Conservation (phyloP, 345 rosid genomes). For the Abelmoschus esculentus region DNA sequence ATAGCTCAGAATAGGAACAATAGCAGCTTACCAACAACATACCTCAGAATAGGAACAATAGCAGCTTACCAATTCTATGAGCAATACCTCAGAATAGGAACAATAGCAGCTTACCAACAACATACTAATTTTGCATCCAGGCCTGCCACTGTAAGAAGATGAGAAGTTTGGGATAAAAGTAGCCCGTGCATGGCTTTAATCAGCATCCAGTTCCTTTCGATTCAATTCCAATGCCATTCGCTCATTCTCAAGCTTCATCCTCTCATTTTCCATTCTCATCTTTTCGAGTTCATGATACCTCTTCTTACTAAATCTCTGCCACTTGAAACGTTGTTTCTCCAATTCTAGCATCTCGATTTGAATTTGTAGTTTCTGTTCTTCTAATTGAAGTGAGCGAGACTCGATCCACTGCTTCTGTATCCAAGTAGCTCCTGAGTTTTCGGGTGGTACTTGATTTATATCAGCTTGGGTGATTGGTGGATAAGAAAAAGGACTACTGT, state of each 20-base stretch:
- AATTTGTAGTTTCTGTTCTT: conserved; percentile 76
- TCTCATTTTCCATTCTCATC: conserved; percentile 74
- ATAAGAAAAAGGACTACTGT: conserved; percentile 31
- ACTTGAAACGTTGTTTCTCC: conserved; percentile 76
- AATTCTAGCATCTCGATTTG: conserved; percentile 69
- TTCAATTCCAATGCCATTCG: conserved; percentile 63
- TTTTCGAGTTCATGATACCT: conserved; percentile 75
- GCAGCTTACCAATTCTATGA: conserved; percentile 3
- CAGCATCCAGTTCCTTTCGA: conserved; percentile 40
- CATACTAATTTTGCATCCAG: conserved; percentile 5
- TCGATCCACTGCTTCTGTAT: conserved; percentile 63
- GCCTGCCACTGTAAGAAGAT: not conserved
- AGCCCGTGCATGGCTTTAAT: conserved; percentile 8
- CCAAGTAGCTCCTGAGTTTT: conserved; percentile 38
- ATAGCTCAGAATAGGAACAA: too few species aligned
- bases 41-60: too few species aligned
- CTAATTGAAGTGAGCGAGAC: conserved; percentile 57
- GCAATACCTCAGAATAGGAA: conserved; percentile 12
- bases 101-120: conserved; percentile 24
- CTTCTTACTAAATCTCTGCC: conserved; percentile 74
- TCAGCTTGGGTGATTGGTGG: conserved; percentile 40
- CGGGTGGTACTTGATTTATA: conserved; percentile 42
- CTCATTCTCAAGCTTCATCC: conserved; percentile 86
- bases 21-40: too few species aligned
- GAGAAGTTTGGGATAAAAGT: not conserved